Percentiles rank a stretch among this genome's conserved stretches.
Conservation (phyloP, 306 rosid species). For the Nissolia schottii region DNA sequence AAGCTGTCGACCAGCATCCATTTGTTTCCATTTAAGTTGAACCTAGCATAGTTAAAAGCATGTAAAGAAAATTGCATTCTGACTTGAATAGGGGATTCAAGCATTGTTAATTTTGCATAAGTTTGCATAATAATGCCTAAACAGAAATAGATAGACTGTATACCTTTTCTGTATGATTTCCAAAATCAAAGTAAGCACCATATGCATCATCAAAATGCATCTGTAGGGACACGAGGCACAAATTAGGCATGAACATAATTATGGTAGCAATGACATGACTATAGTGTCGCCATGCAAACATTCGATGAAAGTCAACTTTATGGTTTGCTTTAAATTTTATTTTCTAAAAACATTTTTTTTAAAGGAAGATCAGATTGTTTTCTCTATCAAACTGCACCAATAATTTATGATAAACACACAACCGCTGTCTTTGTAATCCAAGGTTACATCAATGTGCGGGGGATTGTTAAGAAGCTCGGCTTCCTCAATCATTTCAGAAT, state of each 20-base stretch:
- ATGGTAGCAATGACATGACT: not conserved
- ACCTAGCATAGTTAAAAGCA: constrained; percentile 48
- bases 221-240: constrained; percentile 49
- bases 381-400: not conserved
- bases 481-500: not conserved
- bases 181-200: constrained; percentile 89
- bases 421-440: not conserved
- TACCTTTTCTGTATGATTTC: constrained; percentile 97
- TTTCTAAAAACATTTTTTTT: not conserved
- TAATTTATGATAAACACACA: not conserved
- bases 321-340: constrained; percentile 11
- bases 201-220: constrained; percentile 68
- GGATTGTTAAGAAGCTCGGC: not conserved
- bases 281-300: not conserved
- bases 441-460: not conserved
- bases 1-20: constrained; percentile 52
- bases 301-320: not conserved
- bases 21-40: constrained; percentile 73
- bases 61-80: constrained; percentile 21
- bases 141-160: not conserved
- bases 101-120: constrained; percentile 6
- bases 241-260: constrained; percentile 22
- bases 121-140: not conserved
- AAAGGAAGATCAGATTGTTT: not conserved
- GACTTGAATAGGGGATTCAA: not conserved